phyloP scores from a whole-genome alignment of 768 basidiomycete genomes.

The Kwoniella newhampshirensis region DNA sequence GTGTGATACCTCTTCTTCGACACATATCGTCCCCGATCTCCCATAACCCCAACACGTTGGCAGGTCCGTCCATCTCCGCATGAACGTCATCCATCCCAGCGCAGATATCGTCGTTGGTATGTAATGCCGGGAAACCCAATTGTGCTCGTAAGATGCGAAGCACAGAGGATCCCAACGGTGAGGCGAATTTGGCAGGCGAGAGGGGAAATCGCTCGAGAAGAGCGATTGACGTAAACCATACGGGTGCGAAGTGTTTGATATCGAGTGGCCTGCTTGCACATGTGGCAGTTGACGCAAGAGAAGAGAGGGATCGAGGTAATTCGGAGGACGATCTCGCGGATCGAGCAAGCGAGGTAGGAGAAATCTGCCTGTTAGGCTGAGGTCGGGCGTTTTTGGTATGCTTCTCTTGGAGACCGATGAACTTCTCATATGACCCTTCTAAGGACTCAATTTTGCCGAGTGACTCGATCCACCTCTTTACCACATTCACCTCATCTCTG shows the following conservation, averaged over 20 bases:
- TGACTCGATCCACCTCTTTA: conserved; percentile 32
- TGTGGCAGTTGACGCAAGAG: not conserved
- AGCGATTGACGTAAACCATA: conserved; percentile 34
- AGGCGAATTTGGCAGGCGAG: conserved; percentile 37
- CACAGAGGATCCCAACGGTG: conserved; percentile 29
- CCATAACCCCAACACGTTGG: conserved; percentile 11
- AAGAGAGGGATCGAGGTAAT: too few species aligned
- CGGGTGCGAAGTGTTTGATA: conserved; percentile 12
- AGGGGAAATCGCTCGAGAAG: conserved; percentile 44
- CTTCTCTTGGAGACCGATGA: not conserved
- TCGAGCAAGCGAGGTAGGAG: too few species aligned
- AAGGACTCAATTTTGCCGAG: conserved; percentile 8
- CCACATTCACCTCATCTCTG: conserved; percentile 25
- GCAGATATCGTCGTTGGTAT: conserved; percentile 34
- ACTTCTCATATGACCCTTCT: conserved; percentile 5
- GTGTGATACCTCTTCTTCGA: not conserved
- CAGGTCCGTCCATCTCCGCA: not conserved
- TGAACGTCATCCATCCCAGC: conserved; percentile 37
- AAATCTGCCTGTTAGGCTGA: too few species aligned
- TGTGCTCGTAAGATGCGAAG: conserved; percentile 35
- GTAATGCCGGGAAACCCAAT: conserved; percentile 39
- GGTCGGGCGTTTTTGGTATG: too few species aligned
- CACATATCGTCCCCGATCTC: conserved; percentile 9
- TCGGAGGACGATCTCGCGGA: too few species aligned
- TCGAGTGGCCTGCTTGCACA: not conserved